Evolutionary conservation across 345 rosid species (phyloP).

Genomic region (Lepidium africanum): DNA sequence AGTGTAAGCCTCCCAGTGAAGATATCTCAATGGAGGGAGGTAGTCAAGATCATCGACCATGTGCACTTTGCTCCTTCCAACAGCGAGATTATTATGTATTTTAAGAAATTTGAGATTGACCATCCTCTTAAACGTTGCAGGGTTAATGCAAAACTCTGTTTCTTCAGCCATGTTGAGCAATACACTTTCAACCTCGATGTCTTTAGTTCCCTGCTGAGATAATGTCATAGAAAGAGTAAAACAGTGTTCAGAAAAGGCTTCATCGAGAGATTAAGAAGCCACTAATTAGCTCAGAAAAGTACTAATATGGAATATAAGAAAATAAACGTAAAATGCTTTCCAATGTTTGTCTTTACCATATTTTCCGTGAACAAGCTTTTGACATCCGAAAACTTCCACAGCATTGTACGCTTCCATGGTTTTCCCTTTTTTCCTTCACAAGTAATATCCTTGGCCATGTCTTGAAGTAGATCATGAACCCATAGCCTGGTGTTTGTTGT

Average conservation of each 20-base stretch:
- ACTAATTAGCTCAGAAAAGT: neutral
- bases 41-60: neutral
- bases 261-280: neutral
- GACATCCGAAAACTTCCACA: conserved; percentile 6
- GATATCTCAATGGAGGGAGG: conserved; percentile 14
- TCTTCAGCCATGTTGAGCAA: conserved; percentile 14
- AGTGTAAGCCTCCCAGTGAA: conserved; percentile 19
- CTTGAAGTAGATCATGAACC: conserved; percentile 27
- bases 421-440: conserved; percentile 15
- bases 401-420: conserved; percentile 20
- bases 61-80: neutral
- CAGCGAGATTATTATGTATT: neutral
- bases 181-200: conserved; percentile 1
- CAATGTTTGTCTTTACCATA: neutral
- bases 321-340: neutral
- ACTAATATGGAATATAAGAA: neutral
- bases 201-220: neutral
- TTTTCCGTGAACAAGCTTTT: conserved; percentile 10
- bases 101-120: conserved; percentile 8
- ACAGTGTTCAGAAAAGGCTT: neutral
- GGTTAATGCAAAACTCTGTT: neutral
- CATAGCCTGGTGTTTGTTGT: conserved; percentile 4
- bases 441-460: conserved; percentile 19
- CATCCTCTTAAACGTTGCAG: conserved; percentile 1
- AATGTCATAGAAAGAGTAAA: neutral